Base-by-base conservation (phyloP, 495 filamentous ascomycete species). In the Recurvomyces mirabilis region DNA sequence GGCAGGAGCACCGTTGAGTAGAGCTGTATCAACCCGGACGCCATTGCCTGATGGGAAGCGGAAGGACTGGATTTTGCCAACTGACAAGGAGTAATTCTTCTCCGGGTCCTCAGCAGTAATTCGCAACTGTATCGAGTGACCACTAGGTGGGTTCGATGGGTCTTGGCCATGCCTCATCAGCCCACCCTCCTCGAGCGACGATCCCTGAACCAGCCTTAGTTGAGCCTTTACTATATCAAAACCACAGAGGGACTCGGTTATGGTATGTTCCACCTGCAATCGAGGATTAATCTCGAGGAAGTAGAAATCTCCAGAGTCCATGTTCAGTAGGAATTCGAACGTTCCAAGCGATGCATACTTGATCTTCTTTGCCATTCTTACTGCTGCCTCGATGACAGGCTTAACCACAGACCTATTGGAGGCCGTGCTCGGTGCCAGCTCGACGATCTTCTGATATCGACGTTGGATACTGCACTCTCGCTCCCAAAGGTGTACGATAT, bases 51-150 rank as follows among this genome's bases (percentile, higher is more conserved):
- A 62, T 0, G 76, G 76, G 10, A 77, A 66, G 10, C 46, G 49
- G 33, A 77, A 74, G 0, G 67, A 61, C 1, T 60, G 69, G 1
- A 77, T 62, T 44, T 74, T 75, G 26, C 76, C 76, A 37, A 77
- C 75, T 44, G 73, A 75, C 3, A 78, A 61, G 1, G 72, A 58
- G 48, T 71, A 78, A 21, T 67, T 57, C 22, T 60, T 65, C n/a
- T 64, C 60, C 4, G 67, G 66, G 31, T 77, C 65, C 55, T 80
- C 76, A 1, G 75, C 68, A 26, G 70, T 76, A 20, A 80, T 44
- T 11, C 76, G 68, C 11, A 80, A 62, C 51, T 80, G 75, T 10
- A 78, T 67, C 0, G 75, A 75, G 38, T 67, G 37, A 37, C 52
- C 2, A 42, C 56, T 11, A 10, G 68, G 66, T 23, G 64, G 52